phyloP scores from a whole-genome alignment of 768 basidiomycete species.

The Pilatotrama ljubarskyi region DNA sequence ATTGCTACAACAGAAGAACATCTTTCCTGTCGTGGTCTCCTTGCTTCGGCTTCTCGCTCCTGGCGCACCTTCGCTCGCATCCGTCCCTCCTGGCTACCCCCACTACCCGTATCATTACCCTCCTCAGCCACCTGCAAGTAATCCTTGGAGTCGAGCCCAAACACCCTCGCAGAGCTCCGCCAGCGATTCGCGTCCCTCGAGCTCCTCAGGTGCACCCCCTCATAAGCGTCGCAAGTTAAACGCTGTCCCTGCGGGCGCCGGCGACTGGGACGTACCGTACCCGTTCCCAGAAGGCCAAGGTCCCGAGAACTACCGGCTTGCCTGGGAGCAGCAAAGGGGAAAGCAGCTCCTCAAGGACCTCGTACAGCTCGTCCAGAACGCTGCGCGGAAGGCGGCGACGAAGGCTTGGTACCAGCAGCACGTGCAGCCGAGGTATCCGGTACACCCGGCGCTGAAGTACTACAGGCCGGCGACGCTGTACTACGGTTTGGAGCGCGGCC shows the following conservation, averaged over 20 bases:
- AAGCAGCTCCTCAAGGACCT: slow-evolving; percentile 64
- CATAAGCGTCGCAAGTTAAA: slow-evolving; percentile 63
- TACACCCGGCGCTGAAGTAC: slow-evolving; percentile 29
- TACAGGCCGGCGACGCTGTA: slow-evolving; percentile 37
- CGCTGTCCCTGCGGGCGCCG: slow-evolving; percentile 75
- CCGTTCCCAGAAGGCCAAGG: slow-evolving; percentile 75
- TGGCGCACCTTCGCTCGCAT: slow-evolving; percentile 26
- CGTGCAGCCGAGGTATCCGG: slow-evolving; percentile 8
- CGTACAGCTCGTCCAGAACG: slow-evolving; percentile 57
- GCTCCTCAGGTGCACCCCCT: slow-evolving; percentile 28
- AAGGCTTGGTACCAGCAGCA: slow-evolving; percentile 41
- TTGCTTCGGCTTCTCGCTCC: slow-evolving; percentile 58
- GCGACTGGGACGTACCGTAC: slow-evolving; percentile 82
- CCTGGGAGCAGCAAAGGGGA: slow-evolving; percentile 66
- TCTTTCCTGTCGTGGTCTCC: slow-evolving; percentile 63
- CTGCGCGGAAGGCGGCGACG: slow-evolving; percentile 60
- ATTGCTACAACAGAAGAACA: slow-evolving; percentile 62
- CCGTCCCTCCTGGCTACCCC: slow-evolving; percentile 7
- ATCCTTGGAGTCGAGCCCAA: neutral
- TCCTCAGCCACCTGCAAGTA: neutral
- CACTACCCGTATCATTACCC: slow-evolving; percentile 2
- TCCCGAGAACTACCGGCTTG: slow-evolving; percentile 59
- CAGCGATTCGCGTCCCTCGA: neutral
- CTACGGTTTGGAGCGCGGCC: slow-evolving; percentile 30
- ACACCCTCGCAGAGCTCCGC: slow-evolving; percentile 3